Percentiles rank a stretch among this genome's conserved stretches.
Conservation (phyloP, 495 filamentous ascomycete genomes). For the Talaromyces stipitatus region DNA sequence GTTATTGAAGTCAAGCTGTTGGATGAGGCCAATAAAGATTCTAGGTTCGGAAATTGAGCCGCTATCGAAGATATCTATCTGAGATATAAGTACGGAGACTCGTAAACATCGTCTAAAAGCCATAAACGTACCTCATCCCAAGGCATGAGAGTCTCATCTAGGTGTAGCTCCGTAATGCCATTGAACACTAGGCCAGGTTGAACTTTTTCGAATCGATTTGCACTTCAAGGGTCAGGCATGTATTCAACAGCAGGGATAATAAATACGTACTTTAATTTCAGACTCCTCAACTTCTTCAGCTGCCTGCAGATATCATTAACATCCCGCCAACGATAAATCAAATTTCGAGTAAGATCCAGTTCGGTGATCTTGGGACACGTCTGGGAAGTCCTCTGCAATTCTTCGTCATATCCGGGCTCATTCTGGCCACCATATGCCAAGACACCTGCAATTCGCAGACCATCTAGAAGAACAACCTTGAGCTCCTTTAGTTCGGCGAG, state of each 20-base stretch:
- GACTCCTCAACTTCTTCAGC: conserved; percentile 50
- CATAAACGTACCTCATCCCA: conserved; percentile 58
- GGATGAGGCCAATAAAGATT: conserved; percentile 46
- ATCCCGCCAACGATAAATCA: conserved; percentile 59
- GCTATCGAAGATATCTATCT: conserved; percentile 29
- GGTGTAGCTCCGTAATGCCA: conserved; percentile 56
- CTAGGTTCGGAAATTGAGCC: conserved; percentile 52
- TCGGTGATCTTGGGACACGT: conserved; percentile 61
- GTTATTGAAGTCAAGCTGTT: conserved; percentile 40
- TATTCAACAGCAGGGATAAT: neutral
- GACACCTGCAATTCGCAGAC: conserved; percentile 48
- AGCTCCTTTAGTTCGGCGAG: conserved; percentile 71
- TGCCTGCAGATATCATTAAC: conserved; percentile 62
- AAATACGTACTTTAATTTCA: conserved; percentile 62
- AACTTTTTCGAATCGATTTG: conserved; percentile 62
- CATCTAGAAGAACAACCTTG: conserved; percentile 74
- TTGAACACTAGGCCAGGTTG: conserved; percentile 39
- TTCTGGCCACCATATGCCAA: conserved; percentile 22
- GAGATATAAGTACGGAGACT: conserved; percentile 8
- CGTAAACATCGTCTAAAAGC: neutral
- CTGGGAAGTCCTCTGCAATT: conserved; percentile 20
- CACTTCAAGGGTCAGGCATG: conserved; percentile 37
- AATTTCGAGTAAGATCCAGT: conserved; percentile 79
- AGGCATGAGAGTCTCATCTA: conserved; percentile 63
- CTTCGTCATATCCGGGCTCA: conserved; percentile 13